Base-by-base conservation (phyloP, 2,329 filamentous ascomycete species). In the Sporothrix dimorphospora region DNA sequence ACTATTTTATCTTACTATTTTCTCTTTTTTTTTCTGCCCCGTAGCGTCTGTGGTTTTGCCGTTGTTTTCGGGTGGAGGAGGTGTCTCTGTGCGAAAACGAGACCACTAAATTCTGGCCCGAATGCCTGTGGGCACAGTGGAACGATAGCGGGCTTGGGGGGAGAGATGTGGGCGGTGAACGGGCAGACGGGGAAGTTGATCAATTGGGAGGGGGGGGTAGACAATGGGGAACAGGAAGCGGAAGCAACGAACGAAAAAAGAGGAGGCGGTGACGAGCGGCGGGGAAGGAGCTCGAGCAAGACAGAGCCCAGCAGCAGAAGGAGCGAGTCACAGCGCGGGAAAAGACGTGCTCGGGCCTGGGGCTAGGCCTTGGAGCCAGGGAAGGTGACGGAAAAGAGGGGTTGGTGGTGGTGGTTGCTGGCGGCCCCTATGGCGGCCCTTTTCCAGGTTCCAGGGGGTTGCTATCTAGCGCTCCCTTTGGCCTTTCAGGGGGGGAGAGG, bases 261-360 rank as follows among this genome's bases (percentile, higher is more conserved):
- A 38, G 53, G 53, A 66, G 63, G 63, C 63, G 42, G 63, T 49
- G 61, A 49, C 61, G 61, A 49, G 61, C 42, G 42, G 61, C 61
- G 63, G 63, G 61, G 63, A 45, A 45, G n/a, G n/a, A n/a, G n/a
- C n/a, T n/a, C n/a, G n/a, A n/a, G n/a, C n/a, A n/a, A n/a, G n/a
- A n/a, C n/a, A n/a, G 30, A 9, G 12, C 21, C 21, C 3, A 30
- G 24, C 12, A 51, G 21, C 51, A 19, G 47, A 47, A 5, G 27
- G 14, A 38, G 30, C 34, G 57, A n/a, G 34, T 11, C 51, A 30
- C 51, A 30, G 51, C 27, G 34, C 4, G 21, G 34, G 34, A 61
- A 27, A 16, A 42, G 57, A 14, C 38, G 34, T 65, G 59, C 59
- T 42, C n/a, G 38, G 40, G 4, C 30, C 30, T 34, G 30, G 30